These are phyloP conservation scores for Solanum appendiculatum DNA, from an alignment of 257 asterid species.

Conservation along the genomic window DNA sequence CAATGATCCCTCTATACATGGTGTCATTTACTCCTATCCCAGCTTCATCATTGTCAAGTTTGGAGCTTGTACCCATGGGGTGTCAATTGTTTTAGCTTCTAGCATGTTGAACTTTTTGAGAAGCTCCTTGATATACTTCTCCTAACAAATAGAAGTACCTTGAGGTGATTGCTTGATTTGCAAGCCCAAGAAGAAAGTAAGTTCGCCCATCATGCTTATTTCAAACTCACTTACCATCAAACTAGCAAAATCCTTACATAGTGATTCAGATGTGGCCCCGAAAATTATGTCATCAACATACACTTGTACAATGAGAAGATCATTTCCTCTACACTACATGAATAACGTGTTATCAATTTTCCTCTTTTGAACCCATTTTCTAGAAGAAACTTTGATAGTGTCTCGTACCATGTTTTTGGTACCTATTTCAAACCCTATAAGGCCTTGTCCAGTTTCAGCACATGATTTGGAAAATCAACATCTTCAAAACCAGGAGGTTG, in stretches of 20 bases:
- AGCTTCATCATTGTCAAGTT: too few species aligned
- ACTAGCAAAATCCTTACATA: neutral
- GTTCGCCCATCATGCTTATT: neutral
- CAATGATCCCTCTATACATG: too few species aligned
- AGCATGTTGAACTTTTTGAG: too few species aligned
- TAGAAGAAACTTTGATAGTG: neutral
- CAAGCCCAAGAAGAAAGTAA: too few species aligned
- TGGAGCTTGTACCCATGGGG: too few species aligned
- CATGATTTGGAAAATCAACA: neutral
- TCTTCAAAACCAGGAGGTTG: neutral
- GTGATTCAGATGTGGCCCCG: neutral
- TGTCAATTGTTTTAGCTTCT: too few species aligned
- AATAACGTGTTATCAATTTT: neutral
- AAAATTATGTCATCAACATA: neutral
- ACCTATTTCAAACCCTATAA: too few species aligned
- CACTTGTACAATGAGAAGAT: neutral
- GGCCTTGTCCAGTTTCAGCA: neutral
- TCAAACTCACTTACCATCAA: neutral
- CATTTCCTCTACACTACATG: too few species aligned
- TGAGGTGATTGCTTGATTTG: too few species aligned
- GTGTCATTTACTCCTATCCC: too few species aligned
- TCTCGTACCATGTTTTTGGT: neutral
- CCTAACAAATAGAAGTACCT: too few species aligned
- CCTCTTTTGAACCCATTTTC: neutral
- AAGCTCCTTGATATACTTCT: too few species aligned